Conservation (phyloP, 2,329 filamentous ascomycete species). For the Seiridium unicorne region DNA sequence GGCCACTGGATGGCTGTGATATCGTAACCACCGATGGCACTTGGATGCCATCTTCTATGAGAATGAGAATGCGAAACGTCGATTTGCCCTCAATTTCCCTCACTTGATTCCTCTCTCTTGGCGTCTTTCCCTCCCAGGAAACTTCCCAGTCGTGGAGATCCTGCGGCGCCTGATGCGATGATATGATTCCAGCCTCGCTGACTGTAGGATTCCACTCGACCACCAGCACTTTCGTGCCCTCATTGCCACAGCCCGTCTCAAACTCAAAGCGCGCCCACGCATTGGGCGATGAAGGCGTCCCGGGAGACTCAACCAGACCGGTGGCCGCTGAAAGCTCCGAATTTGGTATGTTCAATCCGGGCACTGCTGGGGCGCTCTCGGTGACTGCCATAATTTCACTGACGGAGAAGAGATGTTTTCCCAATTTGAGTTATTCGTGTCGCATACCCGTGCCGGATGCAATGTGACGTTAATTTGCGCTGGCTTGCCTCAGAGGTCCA, state of each 20-base stretch:
- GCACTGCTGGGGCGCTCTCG: background rate
- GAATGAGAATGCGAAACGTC: slow-evolving; percentile 71
- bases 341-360: background rate
- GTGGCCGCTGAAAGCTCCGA: background rate
- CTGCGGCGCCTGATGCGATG: background rate
- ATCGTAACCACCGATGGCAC: slow-evolving; percentile 74
- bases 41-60: slow-evolving; percentile 69
- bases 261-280: slow-evolving; percentile 88
- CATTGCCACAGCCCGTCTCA: slow-evolving; percentile 70
- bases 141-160: slow-evolving; percentile 62
- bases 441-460: background rate
- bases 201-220: slow-evolving; percentile 74
- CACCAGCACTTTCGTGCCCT: slow-evolving; percentile 90
- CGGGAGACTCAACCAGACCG: slow-evolving; percentile 9
- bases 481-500: background rate
- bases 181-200: slow-evolving; percentile 41
- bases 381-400: background rate
- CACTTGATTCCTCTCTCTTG: slow-evolving; percentile 60
- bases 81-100: slow-evolving; percentile 49
- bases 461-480: background rate
- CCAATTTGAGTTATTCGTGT: background rate
- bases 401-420: background rate
- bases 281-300: slow-evolving; percentile 18
- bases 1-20: slow-evolving; percentile 35
- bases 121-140: slow-evolving; percentile 76